A percentile compares a stretch with the other conserved stretches of the same genome.
Conservation (phyloP, 2,329 filamentous ascomycete species). For the Penicillium glabrum region DNA sequence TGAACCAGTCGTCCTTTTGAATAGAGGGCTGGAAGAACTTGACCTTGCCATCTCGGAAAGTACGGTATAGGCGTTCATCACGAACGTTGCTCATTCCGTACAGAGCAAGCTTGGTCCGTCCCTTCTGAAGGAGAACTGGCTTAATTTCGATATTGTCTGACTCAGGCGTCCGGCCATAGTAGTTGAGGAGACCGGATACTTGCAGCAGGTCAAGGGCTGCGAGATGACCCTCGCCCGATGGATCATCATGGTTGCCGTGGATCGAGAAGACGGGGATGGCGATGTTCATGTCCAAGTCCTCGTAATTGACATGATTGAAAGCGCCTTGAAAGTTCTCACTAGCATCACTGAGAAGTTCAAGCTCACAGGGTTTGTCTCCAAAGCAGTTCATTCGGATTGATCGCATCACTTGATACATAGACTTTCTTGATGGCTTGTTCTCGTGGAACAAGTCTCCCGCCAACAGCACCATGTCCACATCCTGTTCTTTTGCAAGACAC, state of each 20-base stretch:
- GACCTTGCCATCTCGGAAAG: slow-evolving; percentile 88
- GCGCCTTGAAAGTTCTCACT: slow-evolving; percentile 86
- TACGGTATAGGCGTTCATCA: slow-evolving; percentile 91
- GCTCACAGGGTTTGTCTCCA: slow-evolving; percentile 90
- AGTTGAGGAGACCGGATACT: slow-evolving; percentile 88
- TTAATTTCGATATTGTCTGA: slow-evolving; percentile 92
- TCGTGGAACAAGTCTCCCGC: slow-evolving; percentile 97
- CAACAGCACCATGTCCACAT: slow-evolving; percentile 97
- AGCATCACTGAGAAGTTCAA: slow-evolving; percentile 92
- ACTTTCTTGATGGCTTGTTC: slow-evolving; percentile 93
- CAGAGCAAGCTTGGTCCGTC: slow-evolving; percentile 84
- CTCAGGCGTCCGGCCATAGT: slow-evolving; percentile 88
- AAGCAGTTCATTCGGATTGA: slow-evolving; percentile 90
- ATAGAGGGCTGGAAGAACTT: slow-evolving; percentile 84
- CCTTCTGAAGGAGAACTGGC: slow-evolving; percentile 90
- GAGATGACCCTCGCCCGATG: slow-evolving; percentile 90
- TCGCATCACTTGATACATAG: slow-evolving; percentile 97
- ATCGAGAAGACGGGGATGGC: slow-evolving; percentile 98
- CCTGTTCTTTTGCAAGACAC: slow-evolving; percentile 77
- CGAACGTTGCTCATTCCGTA: slow-evolving; percentile 96
- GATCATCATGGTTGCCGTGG: slow-evolving; percentile 97
- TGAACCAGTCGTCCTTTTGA: slow-evolving; percentile 90
- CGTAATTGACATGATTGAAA: slow-evolving; percentile 95
- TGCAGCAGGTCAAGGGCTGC: slow-evolving; percentile 90
- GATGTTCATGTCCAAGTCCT: slow-evolving; percentile 95